A percentile compares a stretch with the other conserved stretches of the same genome.
These are phyloP conservation scores for Cladorrhinum sp. DNA, from an alignment of 2,329 filamentous ascomycete species.

Conservation along the genomic window DNA sequence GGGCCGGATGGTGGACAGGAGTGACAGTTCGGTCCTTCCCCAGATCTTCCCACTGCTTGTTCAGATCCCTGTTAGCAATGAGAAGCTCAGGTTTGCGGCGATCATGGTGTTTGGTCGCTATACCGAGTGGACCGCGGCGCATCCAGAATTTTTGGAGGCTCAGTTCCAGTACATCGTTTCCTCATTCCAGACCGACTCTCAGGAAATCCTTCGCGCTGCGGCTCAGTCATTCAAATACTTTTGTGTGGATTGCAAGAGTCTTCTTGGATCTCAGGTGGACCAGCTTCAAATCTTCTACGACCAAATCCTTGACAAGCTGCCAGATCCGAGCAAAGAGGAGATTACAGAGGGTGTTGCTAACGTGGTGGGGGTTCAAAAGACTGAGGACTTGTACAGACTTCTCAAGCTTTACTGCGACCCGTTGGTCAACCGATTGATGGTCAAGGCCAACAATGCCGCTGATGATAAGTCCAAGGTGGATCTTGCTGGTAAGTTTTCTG, in stretches of 20 bases:
- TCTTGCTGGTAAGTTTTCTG: constrained; percentile 65
- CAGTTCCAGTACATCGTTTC: constrained; percentile 96
- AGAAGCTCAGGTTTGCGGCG: constrained; percentile 96
- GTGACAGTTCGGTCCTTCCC: constrained; percentile 82
- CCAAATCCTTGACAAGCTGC: constrained; percentile 80
- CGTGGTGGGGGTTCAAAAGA: constrained; percentile 82
- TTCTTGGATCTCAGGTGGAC: constrained; percentile 77
- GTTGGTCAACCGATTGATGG: constrained; percentile 79
- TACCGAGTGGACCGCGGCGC: constrained; percentile 94
- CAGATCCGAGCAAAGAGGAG: constrained; percentile 86
- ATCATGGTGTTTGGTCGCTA: constrained; percentile 97
- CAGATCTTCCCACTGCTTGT: constrained; percentile 92
- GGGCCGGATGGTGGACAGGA: constrained; percentile 89
- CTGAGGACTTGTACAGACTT: constrained; percentile 74
- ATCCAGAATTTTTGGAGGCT: constrained; percentile 85
- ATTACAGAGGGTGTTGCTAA: constrained; percentile 93
- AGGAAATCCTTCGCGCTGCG: constrained; percentile 86
- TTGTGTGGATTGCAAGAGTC: constrained; percentile 87
- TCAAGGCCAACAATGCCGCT: constrained; percentile 78
- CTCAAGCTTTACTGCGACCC: constrained; percentile 94
- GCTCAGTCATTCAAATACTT: constrained; percentile 96
- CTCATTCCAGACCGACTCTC: constrained; percentile 83
- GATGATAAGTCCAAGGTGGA: constrained; percentile 81
- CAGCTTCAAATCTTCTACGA: constrained; percentile 93
- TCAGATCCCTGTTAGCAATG: constrained; percentile 91